Conservation (phyloP, 495 filamentous ascomycete species). For the Cercophora newfieldiana region DNA sequence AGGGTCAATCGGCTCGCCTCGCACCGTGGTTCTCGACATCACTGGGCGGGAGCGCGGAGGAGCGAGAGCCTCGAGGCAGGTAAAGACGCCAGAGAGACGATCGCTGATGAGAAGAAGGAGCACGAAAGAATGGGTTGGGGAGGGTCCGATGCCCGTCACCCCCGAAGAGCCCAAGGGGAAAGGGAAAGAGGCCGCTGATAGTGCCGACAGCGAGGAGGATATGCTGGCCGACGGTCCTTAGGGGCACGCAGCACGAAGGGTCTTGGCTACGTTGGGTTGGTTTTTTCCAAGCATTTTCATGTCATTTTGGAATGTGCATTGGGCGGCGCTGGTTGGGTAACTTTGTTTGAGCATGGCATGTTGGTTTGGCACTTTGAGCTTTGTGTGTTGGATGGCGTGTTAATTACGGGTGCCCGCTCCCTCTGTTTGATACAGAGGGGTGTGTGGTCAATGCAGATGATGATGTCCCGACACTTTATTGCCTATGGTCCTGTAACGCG, state of each 20-base stretch:
- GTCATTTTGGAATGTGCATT: neutral
- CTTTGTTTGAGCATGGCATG: conserved; percentile 9
- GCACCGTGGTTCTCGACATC: conserved; percentile 25
- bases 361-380: neutral
- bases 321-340: neutral
- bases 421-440: neutral
- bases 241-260: neutral
- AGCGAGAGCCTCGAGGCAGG: conserved; percentile 21
- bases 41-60: conserved; percentile 9
- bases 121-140: conserved; percentile 20
- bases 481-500: too few relatives aligned
- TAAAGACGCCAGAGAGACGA: conserved; percentile 21
- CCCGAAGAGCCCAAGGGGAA: conserved; percentile 8
- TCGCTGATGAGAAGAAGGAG: conserved; percentile 20
- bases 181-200: conserved; percentile 23
- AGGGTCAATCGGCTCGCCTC: conserved; percentile 12
- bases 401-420: neutral
- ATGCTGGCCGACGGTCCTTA: neutral
- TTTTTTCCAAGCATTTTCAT: neutral
- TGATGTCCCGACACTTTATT: neutral
- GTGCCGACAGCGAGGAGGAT: conserved; percentile 19
- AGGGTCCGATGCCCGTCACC: neutral
- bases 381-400: neutral
- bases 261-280: neutral
- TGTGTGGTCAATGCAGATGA: neutral